A percentile compares a stretch with the other conserved stretches of the same genome.
These are phyloP conservation scores for Podospora anserina DNA, from an alignment of 495 filamentous ascomycete species.

Conservation along the genomic window DNA sequence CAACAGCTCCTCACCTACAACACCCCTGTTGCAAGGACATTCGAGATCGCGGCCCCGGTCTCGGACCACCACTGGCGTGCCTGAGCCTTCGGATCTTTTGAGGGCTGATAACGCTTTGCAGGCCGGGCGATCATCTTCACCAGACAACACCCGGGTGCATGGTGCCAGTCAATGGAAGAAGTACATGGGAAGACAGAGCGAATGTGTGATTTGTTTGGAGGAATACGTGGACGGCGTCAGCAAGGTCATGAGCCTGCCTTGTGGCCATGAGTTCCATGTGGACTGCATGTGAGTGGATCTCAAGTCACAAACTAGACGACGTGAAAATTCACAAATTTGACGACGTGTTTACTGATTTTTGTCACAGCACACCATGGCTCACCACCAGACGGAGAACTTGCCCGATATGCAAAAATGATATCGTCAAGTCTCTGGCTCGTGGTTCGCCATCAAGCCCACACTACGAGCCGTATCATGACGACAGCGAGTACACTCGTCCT, in stretches of 20 bases:
- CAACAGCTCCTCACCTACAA: constrained; percentile 63
- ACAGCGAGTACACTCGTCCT: not conserved
- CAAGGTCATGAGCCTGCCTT: constrained; percentile 95
- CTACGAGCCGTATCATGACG: not conserved
- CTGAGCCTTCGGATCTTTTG: constrained; percentile 41
- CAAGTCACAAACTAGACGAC: not conserved
- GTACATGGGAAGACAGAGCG: constrained; percentile 81
- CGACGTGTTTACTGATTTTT: constrained; percentile 23
- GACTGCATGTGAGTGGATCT: constrained; percentile 88
- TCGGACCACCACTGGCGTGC: constrained; percentile 60
- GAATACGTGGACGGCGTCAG: constrained; percentile 96
- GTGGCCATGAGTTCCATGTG: constrained; percentile 95
- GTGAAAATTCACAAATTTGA: no score
- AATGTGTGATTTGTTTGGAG: constrained; percentile 97
- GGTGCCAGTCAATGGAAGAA: constrained; percentile 64
- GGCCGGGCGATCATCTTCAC: constrained; percentile 25
- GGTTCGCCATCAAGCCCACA: constrained; percentile 26
- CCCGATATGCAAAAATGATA: constrained; percentile 96
- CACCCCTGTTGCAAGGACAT: constrained; percentile 67
- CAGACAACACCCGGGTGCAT: constrained; percentile 51
- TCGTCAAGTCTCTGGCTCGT: constrained; percentile 62
- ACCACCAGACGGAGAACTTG: constrained; percentile 92
- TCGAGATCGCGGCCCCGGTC: constrained; percentile 59
- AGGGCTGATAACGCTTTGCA: constrained; percentile 40
- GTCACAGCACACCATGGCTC: constrained; percentile 87